A percentile compares a stretch with the other conserved stretches of the same genome.
Evolutionary conservation across 2,329 filamentous ascomycete genomes (phyloP).

Genomic region (Cladosporium phlei): DNA sequence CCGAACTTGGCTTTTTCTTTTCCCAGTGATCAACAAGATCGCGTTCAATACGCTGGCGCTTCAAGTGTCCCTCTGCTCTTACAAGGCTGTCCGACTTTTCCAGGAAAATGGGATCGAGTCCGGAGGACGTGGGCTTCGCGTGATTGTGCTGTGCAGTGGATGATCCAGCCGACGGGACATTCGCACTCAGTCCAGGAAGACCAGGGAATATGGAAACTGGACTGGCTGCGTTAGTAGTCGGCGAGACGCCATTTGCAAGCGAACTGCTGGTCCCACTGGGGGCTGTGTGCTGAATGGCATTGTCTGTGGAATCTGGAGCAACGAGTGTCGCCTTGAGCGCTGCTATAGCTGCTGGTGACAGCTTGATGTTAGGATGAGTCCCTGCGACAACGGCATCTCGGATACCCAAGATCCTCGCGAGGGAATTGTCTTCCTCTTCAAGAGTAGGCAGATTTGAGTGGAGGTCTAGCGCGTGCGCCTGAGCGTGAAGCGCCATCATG

Average conservation of each 20-base stretch:
- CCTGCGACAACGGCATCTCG: slow-evolving; percentile 77
- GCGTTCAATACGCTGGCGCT: slow-evolving; percentile 76
- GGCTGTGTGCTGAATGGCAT: slow-evolving; percentile 2
- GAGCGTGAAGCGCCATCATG: slow-evolving; percentile 18
- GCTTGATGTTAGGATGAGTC: slow-evolving; percentile 59
- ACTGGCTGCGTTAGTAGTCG: slow-evolving; percentile 10
- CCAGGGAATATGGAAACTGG: slow-evolving; percentile 13
- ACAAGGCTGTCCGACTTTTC: slow-evolving; percentile 82
- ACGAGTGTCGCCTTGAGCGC: slow-evolving; percentile 23
- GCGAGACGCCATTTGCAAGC: neutral
- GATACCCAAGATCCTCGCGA: slow-evolving; percentile 74
- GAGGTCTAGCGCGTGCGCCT: slow-evolving; percentile 15
- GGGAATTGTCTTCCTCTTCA: slow-evolving; percentile 41
- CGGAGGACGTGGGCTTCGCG: slow-evolving; percentile 30
- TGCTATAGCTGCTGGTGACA: slow-evolving; percentile 50
- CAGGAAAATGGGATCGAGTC: slow-evolving; percentile 77
- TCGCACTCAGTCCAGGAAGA: slow-evolving; percentile 22
- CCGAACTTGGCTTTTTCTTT: slow-evolving; percentile 48
- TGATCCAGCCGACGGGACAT: neutral
- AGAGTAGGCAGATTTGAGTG: slow-evolving; percentile 19
- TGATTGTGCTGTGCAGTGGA: slow-evolving; percentile 12
- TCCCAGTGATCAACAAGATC: slow-evolving; percentile 72
- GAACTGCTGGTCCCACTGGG: slow-evolving; percentile 2
- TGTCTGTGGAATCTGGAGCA: slow-evolving; percentile 11
- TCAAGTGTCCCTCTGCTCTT: slow-evolving; percentile 73